These are phyloP conservation scores for Yamadazyma atmosphaerica DNA, from an alignment of 1,139 yeast species.

Conservation along the genomic window DNA sequence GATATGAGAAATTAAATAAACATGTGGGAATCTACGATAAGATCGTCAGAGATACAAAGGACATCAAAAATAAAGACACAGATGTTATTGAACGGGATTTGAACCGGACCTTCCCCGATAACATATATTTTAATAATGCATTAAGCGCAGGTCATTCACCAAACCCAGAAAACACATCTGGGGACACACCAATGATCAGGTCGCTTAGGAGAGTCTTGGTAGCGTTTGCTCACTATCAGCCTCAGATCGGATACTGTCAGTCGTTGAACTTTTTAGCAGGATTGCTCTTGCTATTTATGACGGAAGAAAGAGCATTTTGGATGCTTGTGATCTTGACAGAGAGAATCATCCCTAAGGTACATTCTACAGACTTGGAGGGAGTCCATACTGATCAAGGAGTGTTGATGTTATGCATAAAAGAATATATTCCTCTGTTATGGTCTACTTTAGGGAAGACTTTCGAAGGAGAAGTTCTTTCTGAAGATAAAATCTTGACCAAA, in stretches of 20 bases:
- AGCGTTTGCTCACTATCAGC: conserved; percentile 84
- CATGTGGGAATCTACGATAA: conserved; percentile 73
- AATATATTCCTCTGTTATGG: conserved; percentile 86
- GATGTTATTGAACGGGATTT: conserved; percentile 93
- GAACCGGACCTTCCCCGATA: conserved; percentile 93
- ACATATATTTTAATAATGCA: conserved; percentile 58
- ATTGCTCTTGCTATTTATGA: conserved; percentile 72
- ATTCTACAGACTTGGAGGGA: conserved; percentile 87
- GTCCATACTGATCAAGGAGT: conserved; percentile 96
- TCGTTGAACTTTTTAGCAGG: conserved; percentile 92
- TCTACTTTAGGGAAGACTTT: conserved; percentile 42
- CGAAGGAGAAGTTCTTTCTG: conserved; percentile 47
- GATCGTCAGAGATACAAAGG: conserved; percentile 56
- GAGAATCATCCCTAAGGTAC: conserved; percentile 85
- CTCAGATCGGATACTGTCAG: conserved; percentile 94
- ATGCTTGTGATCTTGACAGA: conserved; percentile 91
- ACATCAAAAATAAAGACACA: conserved; percentile 63
- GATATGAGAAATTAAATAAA: conserved; percentile 68
- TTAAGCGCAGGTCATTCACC: conserved; percentile 1
- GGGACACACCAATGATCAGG: conserved; percentile 64
- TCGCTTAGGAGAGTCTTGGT: conserved; percentile 77
- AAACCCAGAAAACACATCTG: conserved; percentile 4
- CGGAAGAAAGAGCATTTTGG: conserved; percentile 92
- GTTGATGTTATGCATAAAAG: conserved; percentile 79
- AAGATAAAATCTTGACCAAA: conserved; percentile 64